Evolutionary conservation across 2,329 filamentous ascomycete species (phyloP), one percentile per base, ranked within the genome.

Genomic region (Sodiomyces alkalinus): DNA sequence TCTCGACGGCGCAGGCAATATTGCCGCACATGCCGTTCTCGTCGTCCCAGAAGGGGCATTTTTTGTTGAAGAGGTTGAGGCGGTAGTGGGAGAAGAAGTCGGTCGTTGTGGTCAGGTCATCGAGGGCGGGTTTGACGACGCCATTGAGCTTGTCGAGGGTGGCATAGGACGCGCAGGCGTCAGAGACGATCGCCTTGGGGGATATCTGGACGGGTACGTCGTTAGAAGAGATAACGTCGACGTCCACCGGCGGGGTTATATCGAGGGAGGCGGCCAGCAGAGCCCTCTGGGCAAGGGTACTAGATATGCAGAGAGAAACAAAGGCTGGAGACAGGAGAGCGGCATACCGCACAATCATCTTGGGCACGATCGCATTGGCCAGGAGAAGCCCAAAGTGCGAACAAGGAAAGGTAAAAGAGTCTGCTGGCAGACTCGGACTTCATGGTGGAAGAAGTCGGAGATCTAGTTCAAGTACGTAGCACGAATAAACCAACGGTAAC

Each of bases 41-140:
- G 51, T 98, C 90, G 47, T 76, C 72, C 87, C 90, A 98, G 51
- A 96, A 98, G 0, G 90, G 90, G 47, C 90, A 98, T 55, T 72
- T 74, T 53, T 90, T 93, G 53, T 92, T 80, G 55, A 83, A 98
- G 13, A 98, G 68, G 51, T 94, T 96, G 25, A 98, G 61, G 33
- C 90, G 78, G 59, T 96, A 98, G 55, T 96, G 85, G 29, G 87
- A 87, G 57, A 98, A 98, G 67, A 94, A 98, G 55, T 98, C 90
- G 51, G 87, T 92, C 29, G 80, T 74, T 42, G 72, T 72, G 0
- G 83, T 92, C 25, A 98, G 71, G 31, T 81, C 77, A 43, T 81
- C 69, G 41, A 98, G 59, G 29, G 74, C 69, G 12, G 85, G 80
- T 42, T 77, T 75, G 37, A 94, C 64, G 34, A 72, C 68, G 40